Evolutionary conservation across 305 asterid genomes (phyloP).

Genomic region (Fraxinus floribunda): DNA sequence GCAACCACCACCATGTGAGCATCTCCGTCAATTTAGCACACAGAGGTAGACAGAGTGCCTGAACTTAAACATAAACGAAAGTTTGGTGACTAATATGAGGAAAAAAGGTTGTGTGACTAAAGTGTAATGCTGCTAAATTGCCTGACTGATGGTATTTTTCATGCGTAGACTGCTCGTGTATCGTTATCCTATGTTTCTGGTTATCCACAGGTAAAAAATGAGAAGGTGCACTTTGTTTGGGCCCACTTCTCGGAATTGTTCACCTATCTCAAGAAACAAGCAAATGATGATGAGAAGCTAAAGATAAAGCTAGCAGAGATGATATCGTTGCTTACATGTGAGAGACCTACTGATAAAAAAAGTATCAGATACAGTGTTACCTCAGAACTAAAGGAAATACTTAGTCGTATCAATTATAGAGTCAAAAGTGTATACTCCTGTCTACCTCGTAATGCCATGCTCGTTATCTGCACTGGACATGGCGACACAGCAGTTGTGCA

Average conservation of each 20-base stretch:
- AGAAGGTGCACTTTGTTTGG: constrained; percentile 79
- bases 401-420: constrained; percentile 56
- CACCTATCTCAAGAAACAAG: constrained; percentile 67
- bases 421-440: constrained; percentile 60
- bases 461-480: constrained; percentile 83
- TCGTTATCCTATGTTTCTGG: not conserved
- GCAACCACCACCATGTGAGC: not conserved
- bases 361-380: constrained; percentile 43
- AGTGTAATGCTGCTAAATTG: not conserved
- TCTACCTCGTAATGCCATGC: constrained; percentile 80
- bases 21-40: not conserved
- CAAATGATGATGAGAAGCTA: constrained; percentile 53
- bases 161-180: not conserved
- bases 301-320: constrained; percentile 74
- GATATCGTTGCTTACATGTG: constrained; percentile 85
- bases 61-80: not conserved
- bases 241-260: constrained; percentile 72
- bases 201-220: constrained; percentile 58
- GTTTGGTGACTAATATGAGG: not conserved
- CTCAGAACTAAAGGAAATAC: constrained; percentile 72
- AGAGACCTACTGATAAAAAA: constrained; percentile 48
- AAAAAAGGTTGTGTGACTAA: not conserved
- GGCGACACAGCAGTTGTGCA: constrained; percentile 85
- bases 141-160: not conserved
- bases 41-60: not conserved